Evolutionary conservation across 495 filamentous ascomycete genomes (phyloP), one percentile per base, ranked within the genome.

Genomic region (Tuber indicum): DNA sequence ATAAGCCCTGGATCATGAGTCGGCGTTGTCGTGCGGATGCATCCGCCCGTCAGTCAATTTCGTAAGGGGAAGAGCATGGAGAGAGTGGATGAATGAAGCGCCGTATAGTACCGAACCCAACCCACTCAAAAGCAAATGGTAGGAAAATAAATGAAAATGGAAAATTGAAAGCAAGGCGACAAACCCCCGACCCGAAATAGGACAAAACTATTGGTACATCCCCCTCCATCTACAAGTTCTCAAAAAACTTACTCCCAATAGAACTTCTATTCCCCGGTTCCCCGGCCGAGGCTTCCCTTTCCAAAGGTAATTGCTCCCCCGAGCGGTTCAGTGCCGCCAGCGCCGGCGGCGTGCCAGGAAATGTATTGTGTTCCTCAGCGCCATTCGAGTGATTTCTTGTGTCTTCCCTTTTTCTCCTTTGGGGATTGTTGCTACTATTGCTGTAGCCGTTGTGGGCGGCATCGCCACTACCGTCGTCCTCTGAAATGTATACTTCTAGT

Each of bases 161-260:
- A 73, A 47, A 21, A n/a, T 42, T 47, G 36, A 32, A 73, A 58
- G 42, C 19, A 46, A 72, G 70, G 72, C 41, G 3, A 3, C 70
- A 66, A 44, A 26, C 49, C 23, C 49, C 49, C 23, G 47, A 52
- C 9, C 8, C 7, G 23, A n/a, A 62, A 62, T 2, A 10, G 10
- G 52, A 43, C 36, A 32, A 69, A 43, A 9, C 32, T 79, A 81
- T 39, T 71, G 42, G 44, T 70, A 78, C 52, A 74, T 72, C 49
- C 78, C 79, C 71, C 80, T 83, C 70, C 85, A 86, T 66, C 47
- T 83, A 85, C 49, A 85, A 80, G 58, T 82, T 81, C 74, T 85
- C 84, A 10, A 75, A 79, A 75, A 85, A 85, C 69, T 76, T 85
- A 75, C 86, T 86, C 76, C 86, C 81, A 16, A 79, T 81, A 19